phyloP scores from a whole-genome alignment of 345 rosid genomes.

The Luvunga scandens region DNA sequence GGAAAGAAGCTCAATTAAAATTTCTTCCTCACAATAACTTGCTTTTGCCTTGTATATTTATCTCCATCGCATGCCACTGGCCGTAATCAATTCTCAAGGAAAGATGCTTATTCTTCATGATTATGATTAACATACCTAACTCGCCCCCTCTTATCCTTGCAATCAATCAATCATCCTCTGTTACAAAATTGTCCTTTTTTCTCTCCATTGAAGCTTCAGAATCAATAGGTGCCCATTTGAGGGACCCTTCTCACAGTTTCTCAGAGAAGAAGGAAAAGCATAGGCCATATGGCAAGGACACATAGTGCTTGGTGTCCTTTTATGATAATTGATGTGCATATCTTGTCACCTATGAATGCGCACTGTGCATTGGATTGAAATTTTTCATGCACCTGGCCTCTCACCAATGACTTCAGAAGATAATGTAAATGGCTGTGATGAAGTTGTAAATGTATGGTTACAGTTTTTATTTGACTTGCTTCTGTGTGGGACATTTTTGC shows the following conservation, averaged over 20 bases:
- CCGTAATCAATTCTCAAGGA: neutral
- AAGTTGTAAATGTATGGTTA: neutral
- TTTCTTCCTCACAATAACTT: neutral
- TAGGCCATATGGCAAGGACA: slow-evolving; percentile 26
- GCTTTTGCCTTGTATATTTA: neutral
- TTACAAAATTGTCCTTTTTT: neutral
- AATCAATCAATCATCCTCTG: neutral
- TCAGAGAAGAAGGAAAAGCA: slow-evolving; percentile 13
- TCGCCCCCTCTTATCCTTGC: neutral
- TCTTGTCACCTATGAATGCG: neutral
- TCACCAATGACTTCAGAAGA: slow-evolving; percentile 20
- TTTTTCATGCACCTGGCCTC: slow-evolving; percentile 6
- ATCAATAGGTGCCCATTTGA: slow-evolving; percentile 5
- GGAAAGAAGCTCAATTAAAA: neutral
- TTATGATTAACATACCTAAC: neutral
- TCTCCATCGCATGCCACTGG: neutral
- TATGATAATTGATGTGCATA: neutral
- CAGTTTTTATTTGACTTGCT: neutral
- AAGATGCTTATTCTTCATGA: neutral
- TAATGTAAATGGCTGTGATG: slow-evolving; percentile 8
- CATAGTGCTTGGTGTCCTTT: slow-evolving; percentile 16
- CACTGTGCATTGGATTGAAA: neutral
- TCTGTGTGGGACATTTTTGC: neutral
- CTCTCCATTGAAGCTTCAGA: slow-evolving; percentile 16
- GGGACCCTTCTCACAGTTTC: slow-evolving; percentile 23